Evolutionary conservation across 73 alveolate species (phyloP).

Genomic region (Uronychia binucleata): DNA sequence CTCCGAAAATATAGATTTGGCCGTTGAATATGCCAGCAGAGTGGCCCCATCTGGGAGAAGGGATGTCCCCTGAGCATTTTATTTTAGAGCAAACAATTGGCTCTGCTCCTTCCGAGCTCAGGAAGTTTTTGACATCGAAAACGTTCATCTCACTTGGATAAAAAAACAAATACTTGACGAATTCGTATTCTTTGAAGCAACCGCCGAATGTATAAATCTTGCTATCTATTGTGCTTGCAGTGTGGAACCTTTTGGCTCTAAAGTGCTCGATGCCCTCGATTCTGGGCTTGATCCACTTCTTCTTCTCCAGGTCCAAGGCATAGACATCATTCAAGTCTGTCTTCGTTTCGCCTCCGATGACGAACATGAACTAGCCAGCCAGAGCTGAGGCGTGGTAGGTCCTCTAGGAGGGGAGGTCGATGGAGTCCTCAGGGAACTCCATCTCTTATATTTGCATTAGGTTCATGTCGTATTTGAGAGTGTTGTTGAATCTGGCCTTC

Average conservation of each 20-base stretch:
- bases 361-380: conserved; percentile 43
- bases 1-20: conserved; percentile 87
- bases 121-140: conserved; percentile 39
- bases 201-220: conserved; percentile 63
- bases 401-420: conserved; percentile 40
- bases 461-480: conserved; percentile 27
- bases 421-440: conserved; percentile 4
- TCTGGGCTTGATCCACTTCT: conserved; percentile 34
- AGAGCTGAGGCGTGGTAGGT: conserved; percentile 71
- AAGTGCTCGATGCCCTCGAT: conserved; percentile 12
- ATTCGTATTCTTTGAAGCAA: conserved; percentile 59
- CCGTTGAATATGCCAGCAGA: conserved; percentile 79
- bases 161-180: neutral
- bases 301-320: conserved; percentile 54
- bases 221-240: conserved; percentile 37
- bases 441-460: conserved; percentile 6
- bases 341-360: conserved; percentile 65
- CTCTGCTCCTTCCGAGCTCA: neutral
- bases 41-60: conserved; percentile 89
- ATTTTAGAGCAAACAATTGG: conserved; percentile 13
- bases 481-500: conserved; percentile 55
- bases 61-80: conserved; percentile 28
- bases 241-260: conserved; percentile 62
- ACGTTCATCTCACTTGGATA: conserved; percentile 35
- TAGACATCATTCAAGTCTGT: conserved; percentile 52